phyloP scores from a whole-genome alignment of 495 filamentous ascomycete genomes.

The Margaritispora aquatica region DNA sequence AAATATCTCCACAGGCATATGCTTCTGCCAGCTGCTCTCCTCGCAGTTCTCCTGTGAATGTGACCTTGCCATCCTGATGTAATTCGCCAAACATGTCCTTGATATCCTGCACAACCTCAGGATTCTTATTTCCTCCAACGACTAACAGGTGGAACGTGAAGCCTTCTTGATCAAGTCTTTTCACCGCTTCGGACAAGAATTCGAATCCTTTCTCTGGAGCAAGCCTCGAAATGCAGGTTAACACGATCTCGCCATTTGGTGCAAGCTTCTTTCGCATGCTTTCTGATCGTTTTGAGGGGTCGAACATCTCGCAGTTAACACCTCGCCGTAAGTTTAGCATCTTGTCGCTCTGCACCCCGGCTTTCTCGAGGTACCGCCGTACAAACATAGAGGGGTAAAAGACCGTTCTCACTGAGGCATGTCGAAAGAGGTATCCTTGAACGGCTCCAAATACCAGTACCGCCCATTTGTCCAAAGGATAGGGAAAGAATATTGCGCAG shows the following conservation, averaged over 20 bases:
- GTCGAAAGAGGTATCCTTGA: slow-evolving; percentile 53
- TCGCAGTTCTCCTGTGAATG: slow-evolving; percentile 52
- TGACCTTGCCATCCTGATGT: slow-evolving; percentile 40
- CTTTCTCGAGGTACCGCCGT: slow-evolving; percentile 44
- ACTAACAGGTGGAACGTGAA: slow-evolving; percentile 53
- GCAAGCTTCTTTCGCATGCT: slow-evolving; percentile 41
- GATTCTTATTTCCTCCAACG: slow-evolving; percentile 56
- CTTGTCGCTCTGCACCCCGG: slow-evolving; percentile 40
- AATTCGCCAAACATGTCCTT: slow-evolving; percentile 42
- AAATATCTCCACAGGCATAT: slow-evolving; percentile 56
- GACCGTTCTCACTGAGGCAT: slow-evolving; percentile 48
- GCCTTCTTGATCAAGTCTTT: slow-evolving; percentile 41
- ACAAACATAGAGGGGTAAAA: slow-evolving; percentile 57
- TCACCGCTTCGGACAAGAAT: slow-evolving; percentile 47
- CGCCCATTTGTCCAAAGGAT: slow-evolving; percentile 46
- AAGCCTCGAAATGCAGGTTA: slow-evolving; percentile 52
- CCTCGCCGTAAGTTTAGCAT: slow-evolving; percentile 50
- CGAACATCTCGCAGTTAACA: slow-evolving; percentile 52
- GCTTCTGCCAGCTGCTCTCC: slow-evolving; percentile 46
- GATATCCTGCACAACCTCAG: slow-evolving; percentile 47
- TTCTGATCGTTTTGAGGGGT: slow-evolving; percentile 40
- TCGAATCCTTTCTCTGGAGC: slow-evolving; percentile 61
- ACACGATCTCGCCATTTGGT: slow-evolving; percentile 51
- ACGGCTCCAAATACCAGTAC: slow-evolving; percentile 47
- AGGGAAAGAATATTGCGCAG: slow-evolving; percentile 52